Conservation (phyloP, 352 stramenopile species). For the Phytophthora boehmeriae region DNA sequence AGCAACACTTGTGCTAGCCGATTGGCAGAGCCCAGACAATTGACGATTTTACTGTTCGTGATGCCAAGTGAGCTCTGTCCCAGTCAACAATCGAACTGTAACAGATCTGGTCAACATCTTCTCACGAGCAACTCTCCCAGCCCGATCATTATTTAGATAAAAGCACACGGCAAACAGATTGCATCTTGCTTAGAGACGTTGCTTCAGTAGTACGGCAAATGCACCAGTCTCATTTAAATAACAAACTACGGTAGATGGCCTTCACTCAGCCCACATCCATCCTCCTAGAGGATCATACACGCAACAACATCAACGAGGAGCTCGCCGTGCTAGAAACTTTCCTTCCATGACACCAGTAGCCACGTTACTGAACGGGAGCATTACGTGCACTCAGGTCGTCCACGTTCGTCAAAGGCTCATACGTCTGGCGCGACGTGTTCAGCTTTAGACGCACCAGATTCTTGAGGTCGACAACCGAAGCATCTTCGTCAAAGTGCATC, state of each 20-base stretch:
- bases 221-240: neutral
- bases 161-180: too few relatives aligned
- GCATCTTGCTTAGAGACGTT: too few relatives aligned
- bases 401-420: slow-evolving; percentile 71
- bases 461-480: slow-evolving; percentile 78
- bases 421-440: slow-evolving; percentile 57
- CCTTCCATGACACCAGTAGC: neutral
- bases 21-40: too few relatives aligned
- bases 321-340: neutral
- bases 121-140: too few relatives aligned
- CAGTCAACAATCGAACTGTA: too few relatives aligned
- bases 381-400: slow-evolving; percentile 36
- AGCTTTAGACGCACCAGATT: slow-evolving; percentile 69
- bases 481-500: slow-evolving; percentile 64
- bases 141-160: too few relatives aligned
- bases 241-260: slow-evolving; percentile 13
- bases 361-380: slow-evolving; percentile 13
- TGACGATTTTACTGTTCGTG: too few relatives aligned
- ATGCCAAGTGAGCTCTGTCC: too few relatives aligned
- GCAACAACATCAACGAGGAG: slow-evolving; percentile 10
- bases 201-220: neutral
- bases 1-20: too few relatives aligned
- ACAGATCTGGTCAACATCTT: too few relatives aligned
- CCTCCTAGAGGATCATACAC: slow-evolving; percentile 9
- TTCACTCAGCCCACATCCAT: slow-evolving; percentile 19